Percentiles rank a stretch among this genome's conserved stretches.
phyloP scores from a whole-genome alignment of 768 basidiomycete species.

The Leccinum longicurvipes region DNA sequence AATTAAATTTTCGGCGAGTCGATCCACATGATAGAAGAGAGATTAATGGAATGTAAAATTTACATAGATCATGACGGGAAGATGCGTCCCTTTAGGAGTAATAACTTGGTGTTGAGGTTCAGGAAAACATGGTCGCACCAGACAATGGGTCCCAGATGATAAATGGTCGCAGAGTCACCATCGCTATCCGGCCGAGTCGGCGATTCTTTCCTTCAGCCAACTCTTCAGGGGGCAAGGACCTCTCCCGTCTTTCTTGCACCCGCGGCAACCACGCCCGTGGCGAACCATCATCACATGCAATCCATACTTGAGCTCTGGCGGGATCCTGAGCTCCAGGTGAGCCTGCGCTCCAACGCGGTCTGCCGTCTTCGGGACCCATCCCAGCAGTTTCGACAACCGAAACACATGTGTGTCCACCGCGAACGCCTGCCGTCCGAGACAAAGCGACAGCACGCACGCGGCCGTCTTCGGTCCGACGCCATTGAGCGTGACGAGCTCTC shows the following conservation, averaged over 20 bases:
- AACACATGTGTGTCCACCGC: constrained; percentile 67
- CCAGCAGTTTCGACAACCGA: constrained; percentile 44
- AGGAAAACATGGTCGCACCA: neutral
- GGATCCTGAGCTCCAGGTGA: constrained; percentile 53
- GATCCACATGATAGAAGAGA: neutral
- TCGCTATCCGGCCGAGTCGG: constrained; percentile 8
- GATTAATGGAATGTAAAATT: neutral
- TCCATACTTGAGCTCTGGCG: constrained; percentile 52
- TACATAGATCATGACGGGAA: constrained; percentile 5
- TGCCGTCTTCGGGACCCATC: constrained; percentile 41
- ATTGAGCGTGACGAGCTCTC: constrained; percentile 50
- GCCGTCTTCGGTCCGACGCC: constrained; percentile 67
- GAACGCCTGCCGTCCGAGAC: constrained; percentile 56
- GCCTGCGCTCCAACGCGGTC: constrained; percentile 55
- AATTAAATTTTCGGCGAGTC: neutral
- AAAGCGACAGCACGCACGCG: constrained; percentile 60
- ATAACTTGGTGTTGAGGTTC: neutral
- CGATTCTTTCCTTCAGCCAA: constrained; percentile 31
- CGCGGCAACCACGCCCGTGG: constrained; percentile 53
- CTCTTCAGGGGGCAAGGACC: constrained; percentile 36
- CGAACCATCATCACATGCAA: constrained; percentile 58
- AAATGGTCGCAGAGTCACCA: neutral
- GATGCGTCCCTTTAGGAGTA: neutral
- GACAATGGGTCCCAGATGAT: constrained; percentile 33
- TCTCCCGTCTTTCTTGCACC: constrained; percentile 43